Evolutionary conservation across 768 basidiomycete species (phyloP).

Genomic region (Pluteus cervinus): DNA sequence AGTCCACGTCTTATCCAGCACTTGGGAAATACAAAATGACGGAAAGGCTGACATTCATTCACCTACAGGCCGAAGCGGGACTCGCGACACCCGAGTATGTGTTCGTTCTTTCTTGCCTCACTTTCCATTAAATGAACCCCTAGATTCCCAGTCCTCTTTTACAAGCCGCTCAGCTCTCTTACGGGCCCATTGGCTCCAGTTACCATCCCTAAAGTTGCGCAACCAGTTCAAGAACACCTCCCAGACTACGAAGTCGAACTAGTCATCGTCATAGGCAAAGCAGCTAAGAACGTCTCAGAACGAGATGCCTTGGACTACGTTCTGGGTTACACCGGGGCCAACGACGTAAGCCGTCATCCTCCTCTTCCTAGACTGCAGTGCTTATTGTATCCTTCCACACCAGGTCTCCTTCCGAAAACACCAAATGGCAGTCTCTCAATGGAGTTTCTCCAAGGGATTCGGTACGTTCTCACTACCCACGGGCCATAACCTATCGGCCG

Average conservation of each 20-base stretch:
- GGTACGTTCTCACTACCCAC: slow-evolving; percentile 36
- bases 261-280: slow-evolving; percentile 76
- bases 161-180: slow-evolving; percentile 66
- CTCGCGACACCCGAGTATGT: slow-evolving; percentile 58
- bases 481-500: background rate
- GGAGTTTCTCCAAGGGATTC: slow-evolving; percentile 85
- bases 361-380: slow-evolving; percentile 9
- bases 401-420: slow-evolving; percentile 80
- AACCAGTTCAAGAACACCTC: slow-evolving; percentile 63
- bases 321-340: slow-evolving; percentile 74
- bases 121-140: background rate
- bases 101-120: background rate
- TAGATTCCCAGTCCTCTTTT: slow-evolving; percentile 72
- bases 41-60: slow-evolving; percentile 7
- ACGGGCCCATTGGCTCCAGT: slow-evolving; percentile 68
- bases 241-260: slow-evolving; percentile 84
- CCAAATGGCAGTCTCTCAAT: slow-evolving; percentile 77
- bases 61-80: slow-evolving; percentile 57
- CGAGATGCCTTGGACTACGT: slow-evolving; percentile 82
- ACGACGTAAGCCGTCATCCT: slow-evolving; percentile 47
- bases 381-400: background rate
- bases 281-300: slow-evolving; percentile 74
- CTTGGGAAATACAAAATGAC: background rate
- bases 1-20: slow-evolving; percentile 16
- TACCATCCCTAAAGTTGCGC: slow-evolving; percentile 58